phyloP scores from a whole-genome alignment of 139 green algal species.

The Dunaliella sp. region DNA sequence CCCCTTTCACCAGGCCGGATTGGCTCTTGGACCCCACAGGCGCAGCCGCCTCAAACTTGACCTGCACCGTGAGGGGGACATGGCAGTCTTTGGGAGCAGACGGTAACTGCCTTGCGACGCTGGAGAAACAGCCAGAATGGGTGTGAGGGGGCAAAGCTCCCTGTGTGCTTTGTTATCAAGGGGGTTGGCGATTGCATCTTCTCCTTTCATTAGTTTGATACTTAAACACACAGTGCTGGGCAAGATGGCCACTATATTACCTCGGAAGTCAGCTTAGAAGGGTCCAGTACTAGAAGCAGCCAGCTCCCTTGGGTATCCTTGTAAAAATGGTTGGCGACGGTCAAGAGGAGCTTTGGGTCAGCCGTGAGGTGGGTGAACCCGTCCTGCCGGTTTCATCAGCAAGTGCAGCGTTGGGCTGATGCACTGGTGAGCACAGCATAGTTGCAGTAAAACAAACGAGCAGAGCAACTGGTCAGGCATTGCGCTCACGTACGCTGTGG shows the following conservation, averaged over 20 bases:
- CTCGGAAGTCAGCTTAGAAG: conserved; percentile 33
- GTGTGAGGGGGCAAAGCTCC: neutral
- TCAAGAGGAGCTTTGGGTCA: conserved; percentile 56
- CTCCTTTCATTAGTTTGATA: too few relatives aligned
- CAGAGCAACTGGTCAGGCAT: too few relatives aligned
- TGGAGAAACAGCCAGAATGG: neutral
- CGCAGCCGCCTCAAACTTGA: conserved; percentile 64
- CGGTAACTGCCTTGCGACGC: too few relatives aligned
- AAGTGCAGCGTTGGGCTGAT: too few relatives aligned
- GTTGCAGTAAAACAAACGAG: too few relatives aligned
- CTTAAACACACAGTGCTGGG: neutral
- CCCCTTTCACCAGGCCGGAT: neutral
- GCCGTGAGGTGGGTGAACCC: conserved; percentile 75
- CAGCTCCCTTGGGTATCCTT: conserved; percentile 30
- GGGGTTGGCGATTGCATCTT: neutral
- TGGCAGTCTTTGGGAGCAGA: too few relatives aligned
- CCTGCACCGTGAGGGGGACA: too few relatives aligned
- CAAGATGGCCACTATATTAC: conserved; percentile 6
- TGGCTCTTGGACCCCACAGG: conserved; percentile 50
- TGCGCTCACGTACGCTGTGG: too few relatives aligned
- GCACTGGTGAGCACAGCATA: too few relatives aligned
- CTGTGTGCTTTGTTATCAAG: neutral
- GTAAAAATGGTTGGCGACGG: conserved; percentile 74
- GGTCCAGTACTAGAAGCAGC: conserved; percentile 46
- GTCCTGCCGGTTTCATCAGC: too few relatives aligned